A percentile compares a stretch with the other conserved stretches of the same genome.
These are phyloP conservation scores for Allomyces javanicus DNA, from an alignment of 192 early-diverging fungal genomes.

Conservation along the genomic window DNA sequence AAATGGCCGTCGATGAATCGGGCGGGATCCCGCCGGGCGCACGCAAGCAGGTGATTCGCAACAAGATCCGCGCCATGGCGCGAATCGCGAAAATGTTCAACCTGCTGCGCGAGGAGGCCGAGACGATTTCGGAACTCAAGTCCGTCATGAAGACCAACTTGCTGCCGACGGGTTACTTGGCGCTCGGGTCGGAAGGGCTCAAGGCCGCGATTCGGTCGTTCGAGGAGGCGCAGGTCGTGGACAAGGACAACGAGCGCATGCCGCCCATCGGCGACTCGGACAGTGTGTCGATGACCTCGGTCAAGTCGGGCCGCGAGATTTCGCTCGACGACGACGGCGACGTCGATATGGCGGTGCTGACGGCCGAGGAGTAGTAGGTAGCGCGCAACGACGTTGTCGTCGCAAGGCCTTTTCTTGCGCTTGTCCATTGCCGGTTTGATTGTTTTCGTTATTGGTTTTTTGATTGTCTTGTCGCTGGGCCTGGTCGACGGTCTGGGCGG, in stretches of 20 bases:
- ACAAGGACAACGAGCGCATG: constrained; percentile 80
- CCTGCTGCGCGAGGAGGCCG: constrained; percentile 74
- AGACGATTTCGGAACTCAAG: constrained; percentile 85
- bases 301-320: too few species aligned
- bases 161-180: constrained; percentile 69
- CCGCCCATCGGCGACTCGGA: constrained; percentile 30
- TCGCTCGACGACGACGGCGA: too few species aligned
- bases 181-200: constrained; percentile 77
- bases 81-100: constrained; percentile 77
- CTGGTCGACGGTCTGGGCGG: too few species aligned
- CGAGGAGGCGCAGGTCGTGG: constrained; percentile 76
- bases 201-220: constrained; percentile 76
- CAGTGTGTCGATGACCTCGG: too few species aligned
- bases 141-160: constrained; percentile 56
- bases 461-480: too few species aligned
- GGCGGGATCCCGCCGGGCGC: too few species aligned
- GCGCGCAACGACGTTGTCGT: too few species aligned
- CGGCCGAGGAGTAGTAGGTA: too few species aligned
- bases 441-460: too few species aligned
- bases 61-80: constrained; percentile 87
- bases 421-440: too few species aligned
- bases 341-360: too few species aligned
- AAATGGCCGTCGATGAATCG: constrained; percentile 22
- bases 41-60: constrained; percentile 45
- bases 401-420: too few species aligned